phyloP scores from a whole-genome alignment of 108 stramenopile species.

The Nannochloropsis salina region DNA sequence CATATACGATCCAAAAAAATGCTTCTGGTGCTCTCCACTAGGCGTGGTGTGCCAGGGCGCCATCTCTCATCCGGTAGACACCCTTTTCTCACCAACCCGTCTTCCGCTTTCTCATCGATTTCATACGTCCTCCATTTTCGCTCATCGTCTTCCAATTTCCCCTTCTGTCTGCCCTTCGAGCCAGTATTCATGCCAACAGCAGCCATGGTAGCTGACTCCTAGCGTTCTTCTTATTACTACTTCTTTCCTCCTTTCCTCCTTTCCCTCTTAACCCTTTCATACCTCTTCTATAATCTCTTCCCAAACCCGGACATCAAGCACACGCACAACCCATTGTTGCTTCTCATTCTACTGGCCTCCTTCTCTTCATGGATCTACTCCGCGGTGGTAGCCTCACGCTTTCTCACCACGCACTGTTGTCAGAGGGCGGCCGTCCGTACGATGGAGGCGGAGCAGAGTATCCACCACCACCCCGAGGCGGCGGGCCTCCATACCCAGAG shows the following conservation, averaged over 20 bases:
- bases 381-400: not conserved
- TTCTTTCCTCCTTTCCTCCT: not conserved
- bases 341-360: not conserved
- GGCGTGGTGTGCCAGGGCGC: too few relatives aligned
- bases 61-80: too few relatives aligned
- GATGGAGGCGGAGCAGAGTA: not conserved
- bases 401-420: not conserved
- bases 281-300: not conserved
- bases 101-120: not conserved
- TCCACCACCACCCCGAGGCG: not conserved
- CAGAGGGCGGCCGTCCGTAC: not conserved
- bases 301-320: not conserved
- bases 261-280: not conserved
- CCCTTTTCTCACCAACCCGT: not conserved
- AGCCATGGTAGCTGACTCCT: not conserved
- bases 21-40: too few relatives aligned
- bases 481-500: not conserved
- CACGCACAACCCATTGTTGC: not conserved
- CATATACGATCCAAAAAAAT: too few relatives aligned
- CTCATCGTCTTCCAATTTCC: not conserved
- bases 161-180: not conserved
- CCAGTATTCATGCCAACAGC: not conserved
- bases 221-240: not conserved
- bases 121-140: not conserved
- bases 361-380: not conserved